These are phyloP conservation scores for Parathielavia appendiculata DNA, from an alignment of 495 filamentous ascomycete genomes.

Conservation along the genomic window DNA sequence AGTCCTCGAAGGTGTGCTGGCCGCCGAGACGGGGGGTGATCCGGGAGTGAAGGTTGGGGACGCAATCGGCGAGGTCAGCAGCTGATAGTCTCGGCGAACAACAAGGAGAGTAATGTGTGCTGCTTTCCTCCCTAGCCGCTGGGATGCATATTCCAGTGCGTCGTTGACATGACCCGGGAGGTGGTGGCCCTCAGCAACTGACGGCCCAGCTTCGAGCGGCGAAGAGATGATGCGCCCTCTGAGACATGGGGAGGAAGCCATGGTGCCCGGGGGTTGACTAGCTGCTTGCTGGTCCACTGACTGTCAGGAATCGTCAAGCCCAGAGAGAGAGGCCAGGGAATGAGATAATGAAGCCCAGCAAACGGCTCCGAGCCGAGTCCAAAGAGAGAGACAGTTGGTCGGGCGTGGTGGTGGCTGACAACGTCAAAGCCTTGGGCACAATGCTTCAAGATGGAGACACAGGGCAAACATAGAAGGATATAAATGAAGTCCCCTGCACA, in stretches of 20 bases:
- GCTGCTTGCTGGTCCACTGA: background rate
- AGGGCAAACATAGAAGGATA: conserved; percentile 6
- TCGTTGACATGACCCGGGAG: conserved; percentile 40
- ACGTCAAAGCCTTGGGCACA: background rate
- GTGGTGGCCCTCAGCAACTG: conserved; percentile 45
- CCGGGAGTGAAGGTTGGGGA: conserved; percentile 23
- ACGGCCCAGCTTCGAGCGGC: conserved; percentile 50
- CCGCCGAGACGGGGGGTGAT: conserved; percentile 28
- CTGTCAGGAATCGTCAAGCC: background rate
- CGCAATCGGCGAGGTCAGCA: conserved; percentile 31
- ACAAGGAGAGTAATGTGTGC: conserved; percentile 46
- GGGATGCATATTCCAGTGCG: conserved; percentile 50
- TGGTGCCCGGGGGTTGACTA: background rate
- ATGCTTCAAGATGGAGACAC: background rate
- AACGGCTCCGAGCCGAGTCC: too few relatives aligned
- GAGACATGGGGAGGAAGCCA: conserved; percentile 17
- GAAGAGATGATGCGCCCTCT: conserved; percentile 51
- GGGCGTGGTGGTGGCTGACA: background rate
- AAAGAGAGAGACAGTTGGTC: background rate
- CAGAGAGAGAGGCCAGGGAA: background rate
- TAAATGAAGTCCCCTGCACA: conserved; percentile 3
- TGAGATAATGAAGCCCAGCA: background rate
- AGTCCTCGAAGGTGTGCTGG: conserved; percentile 26
- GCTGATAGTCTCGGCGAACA: conserved; percentile 46
- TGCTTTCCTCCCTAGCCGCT: conserved; percentile 42